phyloP scores from a whole-genome alignment of 148 eudicot genomes.

The Rhododendron vialii region DNA sequence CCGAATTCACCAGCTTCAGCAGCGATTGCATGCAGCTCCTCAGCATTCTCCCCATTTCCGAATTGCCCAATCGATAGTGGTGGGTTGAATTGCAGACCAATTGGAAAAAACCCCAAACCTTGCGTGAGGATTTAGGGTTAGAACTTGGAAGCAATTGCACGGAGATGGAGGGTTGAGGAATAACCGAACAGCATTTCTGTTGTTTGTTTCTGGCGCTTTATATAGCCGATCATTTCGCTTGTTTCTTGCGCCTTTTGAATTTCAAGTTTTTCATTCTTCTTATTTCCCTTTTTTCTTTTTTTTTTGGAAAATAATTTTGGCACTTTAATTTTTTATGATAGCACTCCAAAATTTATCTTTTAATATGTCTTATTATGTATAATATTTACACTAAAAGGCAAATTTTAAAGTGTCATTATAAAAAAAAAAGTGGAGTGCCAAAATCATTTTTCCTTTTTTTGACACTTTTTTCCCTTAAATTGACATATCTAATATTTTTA shows the following conservation, averaged over 20 bases:
- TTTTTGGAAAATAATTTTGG: too few relatives aligned
- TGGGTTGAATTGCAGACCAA: neutral
- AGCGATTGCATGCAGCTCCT: conserved; percentile 58
- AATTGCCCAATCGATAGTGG: neutral
- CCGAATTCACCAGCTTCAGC: conserved; percentile 61
- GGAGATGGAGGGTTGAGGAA: neutral
- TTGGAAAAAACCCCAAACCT: neutral
- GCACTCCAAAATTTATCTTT: too few relatives aligned
- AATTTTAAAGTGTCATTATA: too few relatives aligned
- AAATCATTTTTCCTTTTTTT: too few relatives aligned
- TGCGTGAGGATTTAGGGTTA: neutral
- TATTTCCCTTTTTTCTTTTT: too few relatives aligned
- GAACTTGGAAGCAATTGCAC: neutral
- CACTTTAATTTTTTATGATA: too few relatives aligned
- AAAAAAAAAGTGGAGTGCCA: too few relatives aligned
- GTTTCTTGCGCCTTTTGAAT: neutral
- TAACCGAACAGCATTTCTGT: neutral
- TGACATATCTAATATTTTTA: too few relatives aligned
- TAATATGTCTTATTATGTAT: too few relatives aligned
- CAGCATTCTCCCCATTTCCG: conserved; percentile 42
- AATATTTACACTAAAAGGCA: too few relatives aligned
- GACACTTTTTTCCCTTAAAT: too few relatives aligned
- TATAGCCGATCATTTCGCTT: neutral
- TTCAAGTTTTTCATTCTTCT: too few relatives aligned
- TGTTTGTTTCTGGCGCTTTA: neutral